Base-by-base conservation (phyloP, 495 filamentous ascomycete species). In the Xylaria intraflava region DNA sequence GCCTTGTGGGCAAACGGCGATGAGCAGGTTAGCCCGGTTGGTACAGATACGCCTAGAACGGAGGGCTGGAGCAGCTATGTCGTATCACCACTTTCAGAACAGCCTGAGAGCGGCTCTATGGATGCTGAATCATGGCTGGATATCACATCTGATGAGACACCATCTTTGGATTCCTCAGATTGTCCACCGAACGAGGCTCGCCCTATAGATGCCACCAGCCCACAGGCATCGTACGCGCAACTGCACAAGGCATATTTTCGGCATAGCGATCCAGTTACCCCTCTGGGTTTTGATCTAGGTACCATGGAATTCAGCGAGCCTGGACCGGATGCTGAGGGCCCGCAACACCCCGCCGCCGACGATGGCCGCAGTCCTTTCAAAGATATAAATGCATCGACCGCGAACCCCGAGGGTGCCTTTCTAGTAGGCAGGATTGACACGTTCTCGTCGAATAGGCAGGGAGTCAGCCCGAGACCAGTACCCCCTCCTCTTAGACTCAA, bases 401-500 rank as follows among this genome's bases (percentile, higher is more conserved):
- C 11, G 9, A 29, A 23, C 29, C 17, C 44, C 2, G 29, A 30
- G 10, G 12, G 38, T 7, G 4, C 40, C 22, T 45, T 39, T 40
- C 46, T 39, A 6, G 30, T 31, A 16, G 11, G 31, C 30, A 23
- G 17, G 2, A 36, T 45, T 4, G 23, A 17, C 16, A 24, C 9
- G 14, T 50, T 46, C 16, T 31, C 47, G 14, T 38, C 46, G 16
- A 30, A 23, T 23, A 42, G 43, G 33, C 45, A 16, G 5, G 38
- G 33, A 33, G 39, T 27, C 20, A 7, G 26, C 17, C 52, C 42
- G 14, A 4, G 40, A 31, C 26, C 43, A 6, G 4, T 41, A 1
- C 48, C 62, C 19, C 55, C 61, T 22, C 61, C 64, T 27, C 58
- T 66, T 17, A 57, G 55, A 49, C 51, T 66, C 8, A 41, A 45